Evolutionary conservation across 169 alveolate species (phyloP).

Genomic region (Plasmodium inui): DNA sequence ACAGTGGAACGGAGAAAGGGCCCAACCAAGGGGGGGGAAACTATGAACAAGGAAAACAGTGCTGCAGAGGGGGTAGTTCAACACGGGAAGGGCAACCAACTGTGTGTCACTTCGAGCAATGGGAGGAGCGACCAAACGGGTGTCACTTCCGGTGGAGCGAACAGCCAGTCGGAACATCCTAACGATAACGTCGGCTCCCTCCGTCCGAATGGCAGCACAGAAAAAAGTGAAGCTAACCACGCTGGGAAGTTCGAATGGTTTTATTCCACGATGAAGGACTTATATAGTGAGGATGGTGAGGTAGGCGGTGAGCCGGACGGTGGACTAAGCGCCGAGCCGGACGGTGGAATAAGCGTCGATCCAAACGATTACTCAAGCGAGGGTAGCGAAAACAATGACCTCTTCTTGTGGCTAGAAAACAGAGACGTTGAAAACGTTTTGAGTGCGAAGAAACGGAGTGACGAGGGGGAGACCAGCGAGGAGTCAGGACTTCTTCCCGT

Average conservation of each 20-base stretch:
- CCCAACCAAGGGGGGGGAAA: background rate
- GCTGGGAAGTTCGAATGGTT: slow-evolving; percentile 61
- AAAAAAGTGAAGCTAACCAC: background rate
- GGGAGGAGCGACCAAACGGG: background rate
- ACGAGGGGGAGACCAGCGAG: background rate
- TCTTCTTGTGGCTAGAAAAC: slow-evolving; percentile 53
- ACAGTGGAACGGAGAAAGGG: background rate
- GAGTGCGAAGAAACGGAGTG: background rate
- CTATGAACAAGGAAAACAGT: background rate
- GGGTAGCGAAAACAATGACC: slow-evolving; percentile 41
- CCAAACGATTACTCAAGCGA: slow-evolving; percentile 27
- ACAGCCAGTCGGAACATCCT: background rate
- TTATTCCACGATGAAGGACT: slow-evolving; percentile 26
- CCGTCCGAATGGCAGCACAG: background rate
- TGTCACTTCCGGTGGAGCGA: background rate
- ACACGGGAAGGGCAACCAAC: background rate
- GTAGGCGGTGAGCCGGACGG: background rate
- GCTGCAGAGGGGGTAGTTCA: background rate
- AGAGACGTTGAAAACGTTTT: slow-evolving; percentile 49
- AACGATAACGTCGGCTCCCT: background rate
- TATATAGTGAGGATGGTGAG: slow-evolving; percentile 10
- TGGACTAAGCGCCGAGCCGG: background rate
- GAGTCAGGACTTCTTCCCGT: background rate
- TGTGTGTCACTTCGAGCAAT: background rate
- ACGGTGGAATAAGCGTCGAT: background rate